Percentiles rank a stretch among this genome's conserved stretches.
Conservation (phyloP, 2,329 filamentous ascomycete genomes). For the Verticillium klebahnii region DNA sequence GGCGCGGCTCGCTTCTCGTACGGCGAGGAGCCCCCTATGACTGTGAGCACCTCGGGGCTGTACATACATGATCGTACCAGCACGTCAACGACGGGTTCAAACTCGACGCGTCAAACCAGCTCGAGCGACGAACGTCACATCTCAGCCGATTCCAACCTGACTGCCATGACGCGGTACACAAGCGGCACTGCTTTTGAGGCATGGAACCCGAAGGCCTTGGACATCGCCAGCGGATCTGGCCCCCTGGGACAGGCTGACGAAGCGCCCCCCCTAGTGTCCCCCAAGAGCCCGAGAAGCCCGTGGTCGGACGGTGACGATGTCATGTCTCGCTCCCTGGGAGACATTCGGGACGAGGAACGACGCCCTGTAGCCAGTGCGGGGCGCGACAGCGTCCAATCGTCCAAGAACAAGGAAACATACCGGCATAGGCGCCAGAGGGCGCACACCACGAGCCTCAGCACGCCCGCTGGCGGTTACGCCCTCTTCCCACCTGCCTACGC, state of each 20-base stretch:
- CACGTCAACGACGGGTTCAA: conserved; percentile 50
- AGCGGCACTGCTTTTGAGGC: conserved; percentile 39
- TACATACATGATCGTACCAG: conserved; percentile 41
- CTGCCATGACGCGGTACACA: conserved; percentile 50
- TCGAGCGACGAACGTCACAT: conserved; percentile 47
- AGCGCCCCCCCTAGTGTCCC: conserved; percentile 5
- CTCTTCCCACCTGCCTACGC: conserved; percentile 33
- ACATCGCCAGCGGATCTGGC: conserved; percentile 23
- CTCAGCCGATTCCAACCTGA: conserved; percentile 49
- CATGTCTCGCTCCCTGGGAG: conserved; percentile 6
- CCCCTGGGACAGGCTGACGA: conserved; percentile 19
- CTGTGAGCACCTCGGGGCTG: conserved; percentile 25
- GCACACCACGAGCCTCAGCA: conserved; percentile 41
- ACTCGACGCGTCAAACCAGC: conserved; percentile 40
- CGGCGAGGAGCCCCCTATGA: conserved; percentile 28
- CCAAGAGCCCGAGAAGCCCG: conserved; percentile 8
- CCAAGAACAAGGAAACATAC: conserved; percentile 23
- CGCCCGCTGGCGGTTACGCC: conserved; percentile 40
- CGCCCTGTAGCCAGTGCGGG: background rate
- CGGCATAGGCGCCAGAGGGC: conserved; percentile 34
- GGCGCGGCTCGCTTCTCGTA: conserved; percentile 27
- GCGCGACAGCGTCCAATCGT: conserved; percentile 20
- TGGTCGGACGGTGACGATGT: conserved; percentile 10
- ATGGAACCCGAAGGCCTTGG: conserved; percentile 18
- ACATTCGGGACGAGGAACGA: conserved; percentile 8